Evolutionary conservation across 106 monocot genomes (phyloP).

Genomic region (Narthecium ossifragum): DNA sequence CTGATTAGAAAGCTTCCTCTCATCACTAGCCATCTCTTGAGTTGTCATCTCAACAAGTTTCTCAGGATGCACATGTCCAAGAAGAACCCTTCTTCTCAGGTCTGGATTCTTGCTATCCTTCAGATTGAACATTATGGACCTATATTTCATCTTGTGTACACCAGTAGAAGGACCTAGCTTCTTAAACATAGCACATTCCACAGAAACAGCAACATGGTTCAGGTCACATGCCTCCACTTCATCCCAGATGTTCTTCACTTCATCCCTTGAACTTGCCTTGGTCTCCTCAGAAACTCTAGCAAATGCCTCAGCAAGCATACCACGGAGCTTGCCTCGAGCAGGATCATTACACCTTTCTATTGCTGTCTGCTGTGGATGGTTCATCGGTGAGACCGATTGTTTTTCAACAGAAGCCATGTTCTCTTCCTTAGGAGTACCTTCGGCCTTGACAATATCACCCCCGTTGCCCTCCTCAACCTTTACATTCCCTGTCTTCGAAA

Average conservation of each 20-base stretch:
- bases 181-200: constrained; percentile 72
- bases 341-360: constrained; percentile 71
- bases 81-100: constrained; percentile 77
- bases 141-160: constrained; percentile 58
- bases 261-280: constrained; percentile 30
- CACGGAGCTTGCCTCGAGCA: constrained; percentile 56
- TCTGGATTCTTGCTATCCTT: constrained; percentile 88
- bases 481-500: constrained; percentile 2
- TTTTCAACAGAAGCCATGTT: neutral
- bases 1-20: constrained; percentile 54
- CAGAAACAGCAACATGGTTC: constrained; percentile 53
- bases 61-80: constrained; percentile 62
- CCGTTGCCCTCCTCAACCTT: constrained; percentile 25
- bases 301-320: constrained; percentile 69
- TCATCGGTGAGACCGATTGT: constrained; percentile 13
- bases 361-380: constrained; percentile 54
- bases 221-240: constrained; percentile 70
- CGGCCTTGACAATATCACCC: neutral
- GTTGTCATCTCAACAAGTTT: constrained; percentile 43
- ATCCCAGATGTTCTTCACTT: constrained; percentile 50
- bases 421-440: constrained; percentile 10
- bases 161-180: constrained; percentile 65
- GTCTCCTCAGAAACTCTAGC: constrained; percentile 59
- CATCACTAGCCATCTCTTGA: constrained; percentile 97
- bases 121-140: constrained; percentile 92